A percentile compares a stretch with the other conserved stretches of the same genome.
Evolutionary conservation across 805 yeast genomes (phyloP).

Genomic region (Candida nemodendra): DNA sequence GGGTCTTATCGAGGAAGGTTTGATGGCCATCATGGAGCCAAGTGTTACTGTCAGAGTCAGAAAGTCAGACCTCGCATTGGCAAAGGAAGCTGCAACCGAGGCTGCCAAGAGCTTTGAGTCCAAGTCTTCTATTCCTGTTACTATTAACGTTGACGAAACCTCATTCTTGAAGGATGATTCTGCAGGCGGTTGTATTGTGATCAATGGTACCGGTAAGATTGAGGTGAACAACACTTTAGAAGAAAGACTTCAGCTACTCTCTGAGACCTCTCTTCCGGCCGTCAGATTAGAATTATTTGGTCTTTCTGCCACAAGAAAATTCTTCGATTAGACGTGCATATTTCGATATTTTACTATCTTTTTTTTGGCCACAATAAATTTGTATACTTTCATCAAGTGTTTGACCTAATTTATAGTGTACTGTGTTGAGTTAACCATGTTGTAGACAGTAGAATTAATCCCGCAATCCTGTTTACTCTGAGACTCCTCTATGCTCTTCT

Average conservation of each 20-base stretch:
- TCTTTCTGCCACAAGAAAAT: slow-evolving; percentile 80
- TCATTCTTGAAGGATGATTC: slow-evolving; percentile 57
- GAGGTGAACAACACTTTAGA: slow-evolving; percentile 91
- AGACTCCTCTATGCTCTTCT: too few relatives aligned
- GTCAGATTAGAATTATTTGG: slow-evolving; percentile 89
- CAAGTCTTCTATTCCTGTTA: slow-evolving; percentile 56
- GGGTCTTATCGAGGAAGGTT: slow-evolving; percentile 77
- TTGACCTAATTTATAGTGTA: not conserved
- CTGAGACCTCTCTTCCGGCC: slow-evolving; percentile 87
- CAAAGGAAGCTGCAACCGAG: slow-evolving; percentile 57
- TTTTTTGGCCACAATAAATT: not conserved
- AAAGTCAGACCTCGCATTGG: slow-evolving; percentile 59
- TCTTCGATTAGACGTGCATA: slow-evolving; percentile 61
- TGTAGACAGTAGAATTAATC: too few relatives aligned
- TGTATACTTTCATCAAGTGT: not conserved
- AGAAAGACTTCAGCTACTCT: slow-evolving; percentile 82
- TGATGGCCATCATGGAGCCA: slow-evolving; percentile 71
- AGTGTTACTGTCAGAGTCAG: slow-evolving; percentile 63
- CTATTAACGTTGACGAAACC: slow-evolving; percentile 54
- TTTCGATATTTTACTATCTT: slow-evolving; percentile 1
- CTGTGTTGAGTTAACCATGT: too few relatives aligned
- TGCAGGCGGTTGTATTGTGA: slow-evolving; percentile 84
- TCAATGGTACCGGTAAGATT: slow-evolving; percentile 74
- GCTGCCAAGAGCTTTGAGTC: slow-evolving; percentile 65
- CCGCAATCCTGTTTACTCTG: too few relatives aligned